phyloP scores from a whole-genome alignment of 371 early-diverging fungal species.

The Syncephalastrum racemosum region DNA sequence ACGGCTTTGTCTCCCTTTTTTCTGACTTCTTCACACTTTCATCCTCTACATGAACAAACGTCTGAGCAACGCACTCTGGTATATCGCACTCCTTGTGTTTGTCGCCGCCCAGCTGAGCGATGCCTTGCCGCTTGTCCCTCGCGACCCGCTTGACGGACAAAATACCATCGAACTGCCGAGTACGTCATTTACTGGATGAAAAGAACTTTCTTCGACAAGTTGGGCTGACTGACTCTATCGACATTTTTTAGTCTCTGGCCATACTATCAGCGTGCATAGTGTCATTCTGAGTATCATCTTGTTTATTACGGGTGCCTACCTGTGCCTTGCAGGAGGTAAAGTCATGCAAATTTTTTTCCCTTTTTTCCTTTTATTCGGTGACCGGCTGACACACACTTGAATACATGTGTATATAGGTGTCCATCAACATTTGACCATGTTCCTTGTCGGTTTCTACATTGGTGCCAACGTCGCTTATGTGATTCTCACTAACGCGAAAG shows the following conservation, averaged over 20 bases:
- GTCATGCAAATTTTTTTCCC: neutral
- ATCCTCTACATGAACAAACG: no score
- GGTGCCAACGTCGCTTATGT: constrained; percentile 56
- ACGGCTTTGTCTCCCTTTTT: no score
- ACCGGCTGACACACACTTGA: no score
- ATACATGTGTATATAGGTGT: constrained; percentile 49
- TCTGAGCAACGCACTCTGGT: no score
- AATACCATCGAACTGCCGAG: constrained; percentile 15
- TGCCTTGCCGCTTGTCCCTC: constrained; percentile 16
- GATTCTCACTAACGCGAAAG: constrained; percentile 50
- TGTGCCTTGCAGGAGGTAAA: constrained; percentile 49
- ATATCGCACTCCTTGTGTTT: no score
- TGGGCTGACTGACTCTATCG: neutral
- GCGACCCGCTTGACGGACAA: constrained; percentile 13
- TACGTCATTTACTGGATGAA: neutral
- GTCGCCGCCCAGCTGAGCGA: neutral
- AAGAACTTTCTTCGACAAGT: neutral
- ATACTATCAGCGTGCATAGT: constrained; percentile 45
- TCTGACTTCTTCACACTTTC: no score
- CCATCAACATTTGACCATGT: constrained; percentile 59
- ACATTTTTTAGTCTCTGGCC: constrained; percentile 29
- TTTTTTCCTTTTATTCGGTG: constrained; percentile 18
- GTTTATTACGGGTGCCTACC: constrained; percentile 48
- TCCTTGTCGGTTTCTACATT: constrained; percentile 59
- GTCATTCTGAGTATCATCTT: constrained; percentile 54